Evolutionary conservation across 1,284 basidiomycete species (phyloP), one percentile per base, ranked within the genome.

Genomic region (Moesziomyces globuligerus): DNA sequence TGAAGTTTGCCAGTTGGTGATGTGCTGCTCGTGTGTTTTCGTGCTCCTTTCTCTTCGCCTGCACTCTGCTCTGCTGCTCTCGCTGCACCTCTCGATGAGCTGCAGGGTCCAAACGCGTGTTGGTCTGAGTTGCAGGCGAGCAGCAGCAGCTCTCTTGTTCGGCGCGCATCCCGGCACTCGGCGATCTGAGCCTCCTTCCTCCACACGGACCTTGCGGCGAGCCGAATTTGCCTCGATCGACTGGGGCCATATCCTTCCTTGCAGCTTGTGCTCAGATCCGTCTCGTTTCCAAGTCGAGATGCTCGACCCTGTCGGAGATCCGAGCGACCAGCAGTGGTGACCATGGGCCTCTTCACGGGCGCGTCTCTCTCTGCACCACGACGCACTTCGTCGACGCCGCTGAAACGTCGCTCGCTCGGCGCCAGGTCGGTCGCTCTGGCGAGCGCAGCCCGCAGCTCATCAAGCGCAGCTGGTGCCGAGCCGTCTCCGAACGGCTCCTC

Each of bases 401-500:
- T 65, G n/a, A 65, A 58, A 45, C 50, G 61, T 8, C 46, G 61
- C 7, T 65, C 61, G n/a, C 55, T 65, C 17, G 61, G 61, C 20
- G 43, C 49, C 37, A 43, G 36, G 17, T 42, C 18, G 15, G 32
- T 17, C 3, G 15, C 10, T 15, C 3, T 17, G 11, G 10, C 32
- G 15, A 34, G 3, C 15, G 36, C 6, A 15, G n/a, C n/a, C n/a
- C n/a, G n/a, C n/a, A 38, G 25, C 21, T 4, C 25, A 7, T 18
- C 41, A 8, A 40, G 37, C 7, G 10, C 49, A 3, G 23, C 13
- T 26, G 24, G 11, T 20, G 18, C 45, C 18, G 41, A 34, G 20
- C 26, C 21, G 40, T 23, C 20, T 0, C 26, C 50, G 40, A 40
- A 40, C 34, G 46, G 34, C 18, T 13, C 2, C 5, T 7, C 20